Evolutionary conservation across 768 basidiomycete genomes (phyloP), one percentile per base, ranked within the genome.

Genomic region (Trametes meyenii): DNA sequence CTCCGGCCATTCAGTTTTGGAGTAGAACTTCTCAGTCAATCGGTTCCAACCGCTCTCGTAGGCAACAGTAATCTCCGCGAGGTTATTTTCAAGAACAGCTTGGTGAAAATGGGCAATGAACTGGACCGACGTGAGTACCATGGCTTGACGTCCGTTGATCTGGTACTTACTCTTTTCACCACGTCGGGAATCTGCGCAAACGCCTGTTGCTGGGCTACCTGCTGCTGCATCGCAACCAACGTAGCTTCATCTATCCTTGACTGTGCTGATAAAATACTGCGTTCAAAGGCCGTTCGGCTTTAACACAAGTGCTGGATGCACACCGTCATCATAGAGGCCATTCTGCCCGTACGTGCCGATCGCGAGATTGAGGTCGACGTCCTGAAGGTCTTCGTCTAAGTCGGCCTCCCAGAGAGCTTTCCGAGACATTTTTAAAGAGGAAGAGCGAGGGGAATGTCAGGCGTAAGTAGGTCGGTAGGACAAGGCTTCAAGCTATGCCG

Each of bases 1-100:
- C 72, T 98, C 95, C 0, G 96, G 96, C 96, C 96, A 98, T 73
- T 99, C 96, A 2, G 87, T 87, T 73, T 90, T 92, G 6, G 93
- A 75, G 70, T 97, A 99, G 79, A 90, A 95, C 78, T 96, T 95
- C 79, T 97, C 93, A 0, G 96, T 97, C 72, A 96, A 87, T 64
- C 91, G 88, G 76, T 95, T 96, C 96, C 96, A 99, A 5, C 95
- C 95, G 52, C 89, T 93, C 78, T 98, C 96, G 71, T 99, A 99
- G 53, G 95, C 93, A 21, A 89, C 81, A 5, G 92, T 93, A 66
- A 99, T 96, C 69, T 95, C 91, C 5, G 86, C 79, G 2, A 97
- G 83, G 75, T 98, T 96, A 73, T 96, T 94, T 45, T 94, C 87
- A 52, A 90, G 79, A 38, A 98, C 92, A 21, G 95, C 90, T 81